Percentiles rank a stretch among this genome's conserved stretches.
Conservation (phyloP, 2,329 filamentous ascomycete species). For the Penicillium sp. region DNA sequence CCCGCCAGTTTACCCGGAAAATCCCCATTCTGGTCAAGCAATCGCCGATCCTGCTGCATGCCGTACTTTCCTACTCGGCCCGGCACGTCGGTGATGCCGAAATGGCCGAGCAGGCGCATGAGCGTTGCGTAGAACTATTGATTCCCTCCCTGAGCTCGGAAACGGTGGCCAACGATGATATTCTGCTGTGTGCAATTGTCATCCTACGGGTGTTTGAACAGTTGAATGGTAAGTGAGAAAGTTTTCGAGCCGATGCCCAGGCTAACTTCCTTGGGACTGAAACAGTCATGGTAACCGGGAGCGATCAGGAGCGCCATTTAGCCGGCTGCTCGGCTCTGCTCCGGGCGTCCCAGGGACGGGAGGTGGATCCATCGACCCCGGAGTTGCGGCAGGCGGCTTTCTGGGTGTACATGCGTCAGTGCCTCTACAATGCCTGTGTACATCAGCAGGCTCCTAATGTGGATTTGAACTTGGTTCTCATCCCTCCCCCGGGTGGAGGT, state of each 20-base stretch:
- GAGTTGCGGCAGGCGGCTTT: conserved; percentile 15
- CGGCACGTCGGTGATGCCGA: conserved; percentile 14
- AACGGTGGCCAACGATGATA: conserved; percentile 19
- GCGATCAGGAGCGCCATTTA: conserved; percentile 15
- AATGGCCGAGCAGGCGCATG: conserved; percentile 14
- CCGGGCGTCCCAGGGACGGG: conserved; percentile 13
- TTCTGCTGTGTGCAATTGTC: conserved; percentile 27
- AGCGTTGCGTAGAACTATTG: conserved; percentile 11
- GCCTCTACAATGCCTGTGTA: conserved; percentile 15
- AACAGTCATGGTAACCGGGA: conserved; percentile 14
- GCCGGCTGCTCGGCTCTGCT: conserved; percentile 17
- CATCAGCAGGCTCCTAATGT: conserved; percentile 16
- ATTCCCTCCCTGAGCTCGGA: conserved; percentile 15
- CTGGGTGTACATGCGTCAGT: conserved; percentile 17
- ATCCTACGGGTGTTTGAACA: conserved; percentile 29
- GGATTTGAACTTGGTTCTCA: conserved; percentile 13
- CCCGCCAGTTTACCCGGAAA: conserved; percentile 15
- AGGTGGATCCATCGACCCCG: conserved; percentile 13
- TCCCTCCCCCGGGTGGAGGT: conserved; percentile 3
- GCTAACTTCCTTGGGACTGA: conserved; percentile 5
- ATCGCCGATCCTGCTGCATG: conserved; percentile 14
- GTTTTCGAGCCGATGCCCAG: not conserved
- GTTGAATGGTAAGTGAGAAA: conserved; percentile 22
- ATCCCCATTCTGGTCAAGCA: conserved; percentile 13
- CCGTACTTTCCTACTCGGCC: conserved; percentile 14